phyloP scores from a whole-genome alignment of 2,329 filamentous ascomycete genomes.

The Talaromyces piceae region DNA sequence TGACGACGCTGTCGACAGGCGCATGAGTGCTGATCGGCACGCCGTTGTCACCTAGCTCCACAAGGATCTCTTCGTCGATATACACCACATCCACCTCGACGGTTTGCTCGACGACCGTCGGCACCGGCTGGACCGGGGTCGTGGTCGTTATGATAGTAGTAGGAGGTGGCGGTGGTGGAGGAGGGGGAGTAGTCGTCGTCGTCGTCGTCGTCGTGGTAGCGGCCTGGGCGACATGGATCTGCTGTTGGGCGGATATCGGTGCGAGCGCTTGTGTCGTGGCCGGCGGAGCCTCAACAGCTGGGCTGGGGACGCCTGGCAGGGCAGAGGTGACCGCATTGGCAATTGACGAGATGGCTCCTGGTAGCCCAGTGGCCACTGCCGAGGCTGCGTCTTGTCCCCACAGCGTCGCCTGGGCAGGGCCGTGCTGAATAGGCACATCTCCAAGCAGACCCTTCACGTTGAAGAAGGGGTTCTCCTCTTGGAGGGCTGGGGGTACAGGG shows the following conservation, averaged over 20 bases:
- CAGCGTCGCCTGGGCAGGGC: constrained; percentile 33
- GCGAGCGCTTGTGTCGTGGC: not conserved
- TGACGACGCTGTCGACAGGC: constrained; percentile 16
- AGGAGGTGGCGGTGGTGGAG: not conserved
- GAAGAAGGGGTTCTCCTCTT: constrained; percentile 53
- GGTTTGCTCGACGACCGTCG: constrained; percentile 16
- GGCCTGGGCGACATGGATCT: not conserved
- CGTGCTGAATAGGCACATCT: constrained; percentile 43
- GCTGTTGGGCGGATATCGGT: not conserved
- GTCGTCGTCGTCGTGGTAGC: constrained; percentile 8
- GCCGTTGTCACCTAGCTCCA: constrained; percentile 21
- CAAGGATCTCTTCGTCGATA: constrained; percentile 22
- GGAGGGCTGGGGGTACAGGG: constrained; percentile 48
- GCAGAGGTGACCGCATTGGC: not conserved
- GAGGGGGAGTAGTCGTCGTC: not conserved
- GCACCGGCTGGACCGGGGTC: constrained; percentile 16
- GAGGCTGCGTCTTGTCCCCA: constrained; percentile 1
- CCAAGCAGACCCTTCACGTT: constrained; percentile 59
- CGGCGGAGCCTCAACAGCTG: not conserved
- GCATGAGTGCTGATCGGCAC: constrained; percentile 19
- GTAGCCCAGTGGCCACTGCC: not conserved
- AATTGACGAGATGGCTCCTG: not conserved
- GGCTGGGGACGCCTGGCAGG: not conserved
- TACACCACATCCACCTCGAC: constrained; percentile 24
- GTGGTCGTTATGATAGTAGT: constrained; percentile 10